These are phyloP conservation scores for Trichoderma afroharzianum DNA, from an alignment of 2,329 filamentous ascomycete genomes.

Conservation along the genomic window DNA sequence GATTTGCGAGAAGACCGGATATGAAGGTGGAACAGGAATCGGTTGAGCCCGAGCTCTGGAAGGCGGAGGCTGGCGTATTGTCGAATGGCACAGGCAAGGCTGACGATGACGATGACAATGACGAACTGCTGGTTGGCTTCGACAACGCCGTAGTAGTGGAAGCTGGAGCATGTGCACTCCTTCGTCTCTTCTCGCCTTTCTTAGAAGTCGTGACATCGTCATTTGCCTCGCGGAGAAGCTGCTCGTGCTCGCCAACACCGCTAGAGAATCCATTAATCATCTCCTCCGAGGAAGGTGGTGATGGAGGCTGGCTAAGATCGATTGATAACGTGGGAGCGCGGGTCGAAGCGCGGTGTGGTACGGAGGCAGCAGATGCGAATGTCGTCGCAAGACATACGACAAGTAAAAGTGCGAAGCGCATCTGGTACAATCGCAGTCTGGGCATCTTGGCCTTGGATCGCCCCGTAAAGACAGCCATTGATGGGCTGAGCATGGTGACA, in stretches of 20 bases:
- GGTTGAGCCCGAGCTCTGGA: conserved; percentile 48
- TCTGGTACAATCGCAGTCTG: neutral
- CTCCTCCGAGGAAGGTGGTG: neutral
- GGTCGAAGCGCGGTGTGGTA: conserved; percentile 7
- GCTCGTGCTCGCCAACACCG: neutral
- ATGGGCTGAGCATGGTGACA: neutral
- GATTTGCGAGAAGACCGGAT: conserved; percentile 59
- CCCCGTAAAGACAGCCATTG: neutral
- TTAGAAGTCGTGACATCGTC: neutral
- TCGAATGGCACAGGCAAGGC: conserved; percentile 65
- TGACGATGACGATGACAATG: neutral
- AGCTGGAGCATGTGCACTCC: neutral
- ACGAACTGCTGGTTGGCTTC: neutral
- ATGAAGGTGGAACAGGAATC: conserved; percentile 65
- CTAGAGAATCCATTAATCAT: neutral
- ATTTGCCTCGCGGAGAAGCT: neutral
- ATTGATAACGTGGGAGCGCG: conserved; percentile 9
- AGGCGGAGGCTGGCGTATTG: conserved; percentile 59
- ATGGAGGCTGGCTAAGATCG: neutral
- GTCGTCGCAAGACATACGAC: conserved; percentile 12
- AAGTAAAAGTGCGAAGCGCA: conserved; percentile 10
- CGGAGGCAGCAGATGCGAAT: conserved; percentile 4
- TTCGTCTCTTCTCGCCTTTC: conserved; percentile 19
- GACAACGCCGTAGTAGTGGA: neutral
- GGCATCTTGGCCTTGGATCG: neutral